Conservation (phyloP, 2,329 filamentous ascomycete species). For the Diaporthe australafricana region DNA sequence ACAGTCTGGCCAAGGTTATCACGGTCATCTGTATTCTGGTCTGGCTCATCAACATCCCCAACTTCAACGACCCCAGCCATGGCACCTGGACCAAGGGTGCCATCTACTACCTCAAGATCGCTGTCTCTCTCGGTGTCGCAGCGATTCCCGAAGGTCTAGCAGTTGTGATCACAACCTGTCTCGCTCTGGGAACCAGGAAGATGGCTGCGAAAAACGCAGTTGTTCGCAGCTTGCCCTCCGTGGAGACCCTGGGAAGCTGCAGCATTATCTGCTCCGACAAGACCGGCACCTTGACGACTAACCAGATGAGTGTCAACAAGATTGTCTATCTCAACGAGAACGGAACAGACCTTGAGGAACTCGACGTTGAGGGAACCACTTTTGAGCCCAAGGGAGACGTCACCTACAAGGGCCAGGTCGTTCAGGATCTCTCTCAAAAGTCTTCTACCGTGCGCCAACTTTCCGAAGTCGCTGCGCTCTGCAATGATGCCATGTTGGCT, state of each 20-base stretch:
- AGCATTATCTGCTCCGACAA: slow-evolving; percentile 99
- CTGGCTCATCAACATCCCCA: slow-evolving; percentile 98
- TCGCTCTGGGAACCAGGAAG: slow-evolving; percentile 95
- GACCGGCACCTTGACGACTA: slow-evolving; percentile 96
- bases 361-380: slow-evolving; percentile 92
- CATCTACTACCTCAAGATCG: slow-evolving; percentile 99
- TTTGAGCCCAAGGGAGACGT: slow-evolving; percentile 87
- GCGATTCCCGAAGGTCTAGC: slow-evolving; percentile 98
- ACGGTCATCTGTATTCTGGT: slow-evolving; percentile 96
- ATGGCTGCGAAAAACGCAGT: slow-evolving; percentile 99
- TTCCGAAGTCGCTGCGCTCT: slow-evolving; percentile 77
- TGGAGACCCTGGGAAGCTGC: slow-evolving; percentile 98
- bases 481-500: slow-evolving; percentile 87
- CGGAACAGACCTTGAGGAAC: slow-evolving; percentile 82
- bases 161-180: slow-evolving; percentile 98
- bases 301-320: slow-evolving; percentile 99
- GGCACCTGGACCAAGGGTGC: slow-evolving; percentile 96
- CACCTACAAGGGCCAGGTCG: slow-evolving; percentile 72
- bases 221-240: slow-evolving; percentile 93
- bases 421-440: slow-evolving; percentile 75
- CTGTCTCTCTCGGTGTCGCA: slow-evolving; percentile 96
- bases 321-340: slow-evolving; percentile 83
- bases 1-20: slow-evolving; percentile 96
- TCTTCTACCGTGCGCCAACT: slow-evolving; percentile 87
- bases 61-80: slow-evolving; percentile 95